phyloP scores from a whole-genome alignment of 164 flowering plant genomes.

The Umbellularia californica region DNA sequence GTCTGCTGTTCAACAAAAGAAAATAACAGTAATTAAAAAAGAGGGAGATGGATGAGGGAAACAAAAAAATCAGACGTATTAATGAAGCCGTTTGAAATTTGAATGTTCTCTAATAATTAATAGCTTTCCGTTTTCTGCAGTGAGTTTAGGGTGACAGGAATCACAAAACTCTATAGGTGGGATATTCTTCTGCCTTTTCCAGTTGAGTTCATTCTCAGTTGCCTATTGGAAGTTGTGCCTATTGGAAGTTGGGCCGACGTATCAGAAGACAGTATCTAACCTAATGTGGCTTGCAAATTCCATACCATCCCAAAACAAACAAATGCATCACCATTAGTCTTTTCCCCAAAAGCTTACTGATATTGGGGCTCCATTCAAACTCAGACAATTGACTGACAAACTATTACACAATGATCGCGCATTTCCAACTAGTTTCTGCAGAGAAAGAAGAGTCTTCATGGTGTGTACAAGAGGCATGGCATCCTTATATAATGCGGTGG shows the following conservation, averaged over 20 bases:
- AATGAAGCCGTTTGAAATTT: not conserved
- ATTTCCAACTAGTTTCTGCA: no score
- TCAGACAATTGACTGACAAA: no score
- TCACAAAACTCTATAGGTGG: not conserved
- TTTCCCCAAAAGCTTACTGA: no score
- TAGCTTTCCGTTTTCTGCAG: not conserved
- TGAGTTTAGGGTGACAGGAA: not conserved
- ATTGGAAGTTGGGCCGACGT: not conserved
- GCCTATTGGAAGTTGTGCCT: not conserved
- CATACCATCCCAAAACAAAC: no score
- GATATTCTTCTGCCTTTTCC: not conserved
- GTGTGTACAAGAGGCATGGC: no score
- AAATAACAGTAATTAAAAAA: not conserved
- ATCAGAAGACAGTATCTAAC: not conserved
- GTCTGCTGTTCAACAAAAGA: slow-evolving; percentile 4
- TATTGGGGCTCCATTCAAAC: not conserved
- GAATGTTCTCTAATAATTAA: not conserved
- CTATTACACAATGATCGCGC: no score
- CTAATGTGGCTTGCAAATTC: not conserved
- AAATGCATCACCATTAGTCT: no score
- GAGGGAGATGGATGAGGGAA: not conserved
- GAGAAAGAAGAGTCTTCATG: no score
- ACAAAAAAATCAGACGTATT: not conserved
- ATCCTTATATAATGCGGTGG: no score
- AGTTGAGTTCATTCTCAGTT: no score